Percentiles rank a stretch among this genome's conserved stretches.
phyloP scores from a whole-genome alignment of 129 eudicot genomes.

The Helianthus tuberosus region DNA sequence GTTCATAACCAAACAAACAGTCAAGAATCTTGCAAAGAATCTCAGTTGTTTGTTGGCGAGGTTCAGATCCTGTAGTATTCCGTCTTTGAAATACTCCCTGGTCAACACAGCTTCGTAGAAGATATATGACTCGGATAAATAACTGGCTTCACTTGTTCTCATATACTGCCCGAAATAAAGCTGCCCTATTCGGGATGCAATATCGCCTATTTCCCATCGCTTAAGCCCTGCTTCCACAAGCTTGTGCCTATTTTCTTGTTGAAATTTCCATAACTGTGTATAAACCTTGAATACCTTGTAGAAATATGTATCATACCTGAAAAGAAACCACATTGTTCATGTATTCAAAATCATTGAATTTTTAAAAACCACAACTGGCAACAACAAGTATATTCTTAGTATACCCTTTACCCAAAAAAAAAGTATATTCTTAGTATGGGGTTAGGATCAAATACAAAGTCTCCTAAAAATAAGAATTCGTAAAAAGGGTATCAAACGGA shows the following conservation, averaged over 20 bases:
- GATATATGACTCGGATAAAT: constrained; percentile 85
- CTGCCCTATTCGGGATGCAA: constrained; percentile 96
- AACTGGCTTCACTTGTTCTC: constrained; percentile 92
- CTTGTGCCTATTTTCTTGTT: constrained; percentile 90
- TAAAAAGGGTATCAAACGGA: too few species aligned
- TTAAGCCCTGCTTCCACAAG: constrained; percentile 94
- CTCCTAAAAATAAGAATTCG: too few species aligned
- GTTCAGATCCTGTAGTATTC: constrained; percentile 70
- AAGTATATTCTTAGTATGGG: too few species aligned
- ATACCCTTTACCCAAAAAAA: too few species aligned
- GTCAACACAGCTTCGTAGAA: constrained; percentile 89
- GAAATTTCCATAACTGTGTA: constrained; percentile 93
- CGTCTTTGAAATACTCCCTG: constrained; percentile 95
- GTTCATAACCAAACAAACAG: constrained; percentile 75
- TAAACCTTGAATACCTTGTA: constrained; percentile 86
- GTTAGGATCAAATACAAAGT: too few species aligned
- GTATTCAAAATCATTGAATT: not conserved
- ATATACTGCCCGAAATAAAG: constrained; percentile 93
- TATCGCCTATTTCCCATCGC: constrained; percentile 99
- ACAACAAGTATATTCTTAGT: not conserved
- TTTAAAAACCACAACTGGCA: not conserved
- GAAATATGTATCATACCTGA: constrained; percentile 90
- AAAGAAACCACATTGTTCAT: constrained; percentile 32
- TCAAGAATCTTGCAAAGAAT: constrained; percentile 79
- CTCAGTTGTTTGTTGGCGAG: constrained; percentile 90